A percentile compares a stretch with the other conserved stretches of the same genome.
These are phyloP conservation scores for Hysterangium stoloniferum DNA, from an alignment of 768 basidiomycete genomes.

Conservation along the genomic window DNA sequence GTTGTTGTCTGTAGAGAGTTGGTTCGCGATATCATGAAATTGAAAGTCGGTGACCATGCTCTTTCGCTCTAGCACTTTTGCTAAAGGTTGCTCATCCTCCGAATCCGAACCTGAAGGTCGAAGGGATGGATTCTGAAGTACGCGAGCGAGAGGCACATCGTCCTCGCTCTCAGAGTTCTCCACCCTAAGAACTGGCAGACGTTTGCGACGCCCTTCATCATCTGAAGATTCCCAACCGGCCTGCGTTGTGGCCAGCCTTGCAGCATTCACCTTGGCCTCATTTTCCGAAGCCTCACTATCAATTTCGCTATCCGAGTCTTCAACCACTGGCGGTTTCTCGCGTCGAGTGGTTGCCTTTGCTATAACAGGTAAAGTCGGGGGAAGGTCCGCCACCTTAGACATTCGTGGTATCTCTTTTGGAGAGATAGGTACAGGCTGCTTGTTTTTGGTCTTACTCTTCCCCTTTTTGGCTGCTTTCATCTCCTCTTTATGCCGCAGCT, in stretches of 20 bases:
- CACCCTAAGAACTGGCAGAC: conserved; percentile 11
- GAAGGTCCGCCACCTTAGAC: conserved; percentile 4
- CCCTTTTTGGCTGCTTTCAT: conserved; percentile 32
- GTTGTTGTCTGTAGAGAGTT: conserved; percentile 17
- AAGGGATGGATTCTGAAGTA: conserved; percentile 39
- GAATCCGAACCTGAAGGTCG: conserved; percentile 36
- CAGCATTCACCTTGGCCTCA: conserved; percentile 12
- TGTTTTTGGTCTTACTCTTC: conserved; percentile 36
- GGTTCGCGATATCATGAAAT: conserved; percentile 31
- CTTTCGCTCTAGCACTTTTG: conserved; percentile 44
- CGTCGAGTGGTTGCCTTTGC: conserved; percentile 25
- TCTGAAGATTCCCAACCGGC: conserved; percentile 56
- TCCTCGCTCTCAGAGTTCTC: conserved; percentile 41
- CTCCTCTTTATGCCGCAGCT: conserved; percentile 37
- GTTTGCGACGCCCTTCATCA: conserved; percentile 44
- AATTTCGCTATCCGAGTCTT: conserved; percentile 36
- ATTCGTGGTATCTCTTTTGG: conserved; percentile 10
- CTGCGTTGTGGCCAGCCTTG: conserved; percentile 16
- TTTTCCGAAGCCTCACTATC: conserved; percentile 37
- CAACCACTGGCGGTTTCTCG: conserved; percentile 22
- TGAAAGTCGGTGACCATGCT: conserved; percentile 26
- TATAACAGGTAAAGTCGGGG: conserved; percentile 29
- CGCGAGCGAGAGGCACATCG: conserved; percentile 67
- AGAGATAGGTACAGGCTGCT: conserved; percentile 5
- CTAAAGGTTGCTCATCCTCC: conserved; percentile 69